These are phyloP conservation scores for Naganishia liquefaciens DNA, from an alignment of 1,284 basidiomycete species.

Conservation along the genomic window DNA sequence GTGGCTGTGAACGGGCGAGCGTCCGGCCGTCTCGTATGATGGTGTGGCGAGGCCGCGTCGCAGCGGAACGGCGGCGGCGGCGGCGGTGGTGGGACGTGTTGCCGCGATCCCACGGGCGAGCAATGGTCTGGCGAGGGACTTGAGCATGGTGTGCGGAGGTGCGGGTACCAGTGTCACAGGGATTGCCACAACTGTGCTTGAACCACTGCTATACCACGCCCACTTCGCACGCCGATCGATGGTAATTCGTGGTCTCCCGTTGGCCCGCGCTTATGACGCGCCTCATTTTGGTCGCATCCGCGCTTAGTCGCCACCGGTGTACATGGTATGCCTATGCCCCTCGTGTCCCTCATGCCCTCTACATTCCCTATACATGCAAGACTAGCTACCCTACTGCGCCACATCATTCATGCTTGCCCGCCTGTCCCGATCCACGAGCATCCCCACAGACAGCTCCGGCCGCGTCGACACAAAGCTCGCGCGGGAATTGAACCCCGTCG, in stretches of 20 bases:
- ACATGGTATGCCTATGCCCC: background rate
- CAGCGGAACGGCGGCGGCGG: slow-evolving; percentile 8
- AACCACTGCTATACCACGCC: background rate
- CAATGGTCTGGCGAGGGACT: slow-evolving; percentile 28
- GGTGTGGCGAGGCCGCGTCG: slow-evolving; percentile 33
- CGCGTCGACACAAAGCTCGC: slow-evolving; percentile 28
- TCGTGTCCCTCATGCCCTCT: background rate
- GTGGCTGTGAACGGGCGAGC: slow-evolving; percentile 43
- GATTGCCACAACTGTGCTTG: background rate
- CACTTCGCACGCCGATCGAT: slow-evolving; percentile 1
- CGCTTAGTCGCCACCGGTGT: background rate
- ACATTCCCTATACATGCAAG: background rate
- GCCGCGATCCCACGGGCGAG: slow-evolving; percentile 21
- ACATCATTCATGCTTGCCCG: slow-evolving; percentile 33
- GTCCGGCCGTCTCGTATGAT: slow-evolving; percentile 30
- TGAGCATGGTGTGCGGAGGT: slow-evolving; percentile 22
- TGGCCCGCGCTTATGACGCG: slow-evolving; percentile 24
- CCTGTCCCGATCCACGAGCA: slow-evolving; percentile 25
- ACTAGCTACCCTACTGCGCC: background rate
- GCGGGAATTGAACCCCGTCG: slow-evolving; percentile 10
- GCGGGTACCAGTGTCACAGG: too few relatives aligned
- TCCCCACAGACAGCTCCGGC: slow-evolving; percentile 14
- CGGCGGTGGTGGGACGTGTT: slow-evolving; percentile 1
- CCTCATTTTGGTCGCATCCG: background rate
- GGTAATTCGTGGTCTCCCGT: slow-evolving; percentile 20